These are phyloP conservation scores for Candida gorgasii DNA, from an alignment of 805 yeast species.

Conservation along the genomic window DNA sequence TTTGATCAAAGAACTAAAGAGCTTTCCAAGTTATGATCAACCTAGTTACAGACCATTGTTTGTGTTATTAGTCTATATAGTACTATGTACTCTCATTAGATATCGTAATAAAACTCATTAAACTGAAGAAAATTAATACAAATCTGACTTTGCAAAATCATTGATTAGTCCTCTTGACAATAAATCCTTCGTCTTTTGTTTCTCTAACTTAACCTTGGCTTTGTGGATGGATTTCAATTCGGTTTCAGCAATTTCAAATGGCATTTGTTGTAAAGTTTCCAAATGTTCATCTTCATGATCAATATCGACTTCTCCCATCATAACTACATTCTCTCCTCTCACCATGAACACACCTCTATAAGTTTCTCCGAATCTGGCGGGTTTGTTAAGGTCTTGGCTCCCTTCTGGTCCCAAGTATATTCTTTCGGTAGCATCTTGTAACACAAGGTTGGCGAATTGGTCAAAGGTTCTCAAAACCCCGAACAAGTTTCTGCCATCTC, in stretches of 20 bases:
- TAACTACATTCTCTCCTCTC: constrained; percentile 94
- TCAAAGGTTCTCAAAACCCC: constrained; percentile 95
- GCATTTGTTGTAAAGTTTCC: constrained; percentile 54
- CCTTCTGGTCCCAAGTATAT: constrained; percentile 53
- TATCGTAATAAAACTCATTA: too few relatives aligned
- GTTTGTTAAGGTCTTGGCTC: constrained; percentile 33
- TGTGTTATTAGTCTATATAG: too few relatives aligned
- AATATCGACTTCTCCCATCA: constrained; percentile 91
- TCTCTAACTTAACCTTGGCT: constrained; percentile 41
- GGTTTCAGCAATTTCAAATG: constrained; percentile 60
- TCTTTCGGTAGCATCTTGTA: constrained; percentile 89
- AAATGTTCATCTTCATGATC: constrained; percentile 78
- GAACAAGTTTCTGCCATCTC: constrained; percentile 86
- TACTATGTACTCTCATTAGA: constrained; percentile 1
- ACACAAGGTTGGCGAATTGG: constrained; percentile 88
- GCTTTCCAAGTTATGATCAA: constrained; percentile 30
- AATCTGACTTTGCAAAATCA: constrained; percentile 57
- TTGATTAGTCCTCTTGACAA: constrained; percentile 57
- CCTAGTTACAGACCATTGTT: too few relatives aligned
- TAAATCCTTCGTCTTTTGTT: constrained; percentile 46
- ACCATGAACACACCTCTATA: constrained; percentile 80
- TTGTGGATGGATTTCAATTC: constrained; percentile 33
- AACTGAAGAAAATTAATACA: constrained; percentile 47
- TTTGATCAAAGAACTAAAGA: constrained; percentile 19
- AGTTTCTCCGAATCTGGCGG: constrained; percentile 67